A percentile compares a stretch with the other conserved stretches of the same genome.
These are phyloP conservation scores for Paspalum notatum DNA, from an alignment of 176 grass and related monocot genomes.

Conservation along the genomic window DNA sequence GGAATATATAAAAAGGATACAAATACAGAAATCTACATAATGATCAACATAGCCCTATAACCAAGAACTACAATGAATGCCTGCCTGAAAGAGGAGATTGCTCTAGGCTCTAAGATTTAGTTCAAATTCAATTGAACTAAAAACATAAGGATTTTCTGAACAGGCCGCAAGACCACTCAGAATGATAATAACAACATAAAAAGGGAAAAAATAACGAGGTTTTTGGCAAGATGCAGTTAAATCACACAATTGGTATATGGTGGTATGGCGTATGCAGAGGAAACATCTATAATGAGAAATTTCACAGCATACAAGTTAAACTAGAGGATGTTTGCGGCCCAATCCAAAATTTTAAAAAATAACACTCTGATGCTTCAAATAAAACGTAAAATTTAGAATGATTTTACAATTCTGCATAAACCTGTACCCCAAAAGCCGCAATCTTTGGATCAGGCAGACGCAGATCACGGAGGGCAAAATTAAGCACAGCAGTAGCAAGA, in stretches of 20 bases:
- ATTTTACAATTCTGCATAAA: background rate
- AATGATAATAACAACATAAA: background rate
- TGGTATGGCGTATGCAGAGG: background rate
- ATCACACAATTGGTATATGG: slow-evolving; percentile 14
- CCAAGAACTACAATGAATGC: background rate
- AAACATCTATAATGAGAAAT: background rate
- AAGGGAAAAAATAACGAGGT: background rate
- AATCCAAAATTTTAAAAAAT: background rate
- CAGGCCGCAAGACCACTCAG: background rate
- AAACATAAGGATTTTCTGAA: background rate
- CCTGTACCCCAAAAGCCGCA: background rate
- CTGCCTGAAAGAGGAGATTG: background rate
- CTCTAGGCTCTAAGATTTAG: background rate
- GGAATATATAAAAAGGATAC: background rate
- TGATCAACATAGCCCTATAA: background rate
- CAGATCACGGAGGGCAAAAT: slow-evolving; percentile 20
- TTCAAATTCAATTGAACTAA: background rate
- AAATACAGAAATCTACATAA: background rate
- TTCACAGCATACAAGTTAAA: background rate
- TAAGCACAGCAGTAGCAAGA: background rate
- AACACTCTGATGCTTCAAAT: background rate
- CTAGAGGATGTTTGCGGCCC: background rate
- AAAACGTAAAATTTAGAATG: background rate
- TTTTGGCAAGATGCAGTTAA: slow-evolving; percentile 22
- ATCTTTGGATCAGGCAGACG: slow-evolving; percentile 26